A percentile compares a stretch with the other conserved stretches of the same genome.
phyloP scores from a whole-genome alignment of 202 grass and related monocot genomes.

The Tripidium arundinaceum region DNA sequence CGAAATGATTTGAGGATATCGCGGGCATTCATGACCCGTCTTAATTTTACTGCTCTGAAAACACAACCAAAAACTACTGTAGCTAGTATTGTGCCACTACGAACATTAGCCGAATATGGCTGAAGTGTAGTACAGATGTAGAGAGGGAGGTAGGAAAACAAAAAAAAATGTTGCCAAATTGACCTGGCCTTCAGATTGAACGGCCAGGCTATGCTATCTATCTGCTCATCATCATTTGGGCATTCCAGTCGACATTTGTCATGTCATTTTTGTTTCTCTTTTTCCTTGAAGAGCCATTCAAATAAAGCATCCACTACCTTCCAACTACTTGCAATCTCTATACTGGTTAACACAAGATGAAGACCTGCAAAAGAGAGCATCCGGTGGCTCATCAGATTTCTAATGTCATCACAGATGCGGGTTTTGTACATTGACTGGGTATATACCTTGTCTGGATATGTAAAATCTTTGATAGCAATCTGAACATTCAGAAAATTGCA shows the following conservation, averaged over 20 bases:
- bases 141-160: background rate
- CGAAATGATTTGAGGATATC: constrained; percentile 19
- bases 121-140: constrained; percentile 36
- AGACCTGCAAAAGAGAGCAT: constrained; percentile 24
- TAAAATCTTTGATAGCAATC: background rate
- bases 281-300: background rate
- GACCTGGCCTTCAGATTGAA: constrained; percentile 28
- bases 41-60: constrained; percentile 28
- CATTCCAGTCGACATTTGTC: background rate
- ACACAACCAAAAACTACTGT: too few species aligned
- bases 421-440: constrained; percentile 1
- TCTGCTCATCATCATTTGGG: constrained; percentile 30
- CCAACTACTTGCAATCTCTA: constrained; percentile 23
- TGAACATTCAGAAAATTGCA: constrained; percentile 7
- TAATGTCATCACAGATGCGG: background rate
- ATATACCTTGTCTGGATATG: constrained; percentile 3
- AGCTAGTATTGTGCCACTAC: too few species aligned
- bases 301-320: constrained; percentile 5
- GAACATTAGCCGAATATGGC: background rate
- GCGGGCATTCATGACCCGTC: constrained; percentile 30
- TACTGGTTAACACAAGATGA: background rate
- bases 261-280: constrained; percentile 2
- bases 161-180: constrained; percentile 20
- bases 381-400: background rate
- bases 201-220: constrained; percentile 8